A percentile compares a stretch with the other conserved stretches of the same genome.
These are phyloP conservation scores for Tylopilus microsporus DNA, from an alignment of 1,284 basidiomycete genomes.

Conservation along the genomic window DNA sequence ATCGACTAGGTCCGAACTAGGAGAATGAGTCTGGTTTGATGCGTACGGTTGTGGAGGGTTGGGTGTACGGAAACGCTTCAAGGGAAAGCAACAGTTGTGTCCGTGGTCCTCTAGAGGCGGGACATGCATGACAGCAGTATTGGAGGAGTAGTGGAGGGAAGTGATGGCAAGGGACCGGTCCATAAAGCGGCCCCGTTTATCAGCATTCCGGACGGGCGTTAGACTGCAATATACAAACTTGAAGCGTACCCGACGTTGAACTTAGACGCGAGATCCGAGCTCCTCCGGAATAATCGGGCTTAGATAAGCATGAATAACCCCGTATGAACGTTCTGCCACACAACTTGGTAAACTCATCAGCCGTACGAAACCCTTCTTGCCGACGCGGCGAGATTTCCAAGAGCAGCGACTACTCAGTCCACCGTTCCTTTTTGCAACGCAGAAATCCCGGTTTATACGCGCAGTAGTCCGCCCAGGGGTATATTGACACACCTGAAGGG, in stretches of 20 bases:
- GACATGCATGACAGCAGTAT: constrained; percentile 18
- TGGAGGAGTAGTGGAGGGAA: constrained; percentile 1
- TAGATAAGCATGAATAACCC: constrained; percentile 14
- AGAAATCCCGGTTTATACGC: not conserved
- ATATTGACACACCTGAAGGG: not conserved
- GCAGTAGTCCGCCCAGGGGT: not conserved
- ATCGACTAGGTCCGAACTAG: not conserved
- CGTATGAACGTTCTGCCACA: too few relatives aligned
- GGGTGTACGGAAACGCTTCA: constrained; percentile 21
- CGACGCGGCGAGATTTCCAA: constrained; percentile 3
- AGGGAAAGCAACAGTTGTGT: constrained; percentile 19
- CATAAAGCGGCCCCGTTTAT: constrained; percentile 29
- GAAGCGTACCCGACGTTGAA: not conserved
- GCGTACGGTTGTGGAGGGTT: not conserved
- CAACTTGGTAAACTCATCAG: constrained; percentile 7
- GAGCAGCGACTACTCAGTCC: not conserved
- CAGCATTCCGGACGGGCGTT: constrained; percentile 23
- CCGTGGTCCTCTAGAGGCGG: constrained; percentile 26
- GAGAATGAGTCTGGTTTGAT: not conserved
- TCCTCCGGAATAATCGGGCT: constrained; percentile 27
- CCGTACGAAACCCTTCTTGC: not conserved
- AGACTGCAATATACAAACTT: not conserved
- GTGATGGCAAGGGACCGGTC: constrained; percentile 4
- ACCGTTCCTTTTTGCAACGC: not conserved
- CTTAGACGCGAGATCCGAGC: constrained; percentile 26